Percentiles rank a stretch among this genome's conserved stretches.
Evolutionary conservation across 306 rosid species (phyloP).

Genomic region (Sechiopsis laciniata): DNA sequence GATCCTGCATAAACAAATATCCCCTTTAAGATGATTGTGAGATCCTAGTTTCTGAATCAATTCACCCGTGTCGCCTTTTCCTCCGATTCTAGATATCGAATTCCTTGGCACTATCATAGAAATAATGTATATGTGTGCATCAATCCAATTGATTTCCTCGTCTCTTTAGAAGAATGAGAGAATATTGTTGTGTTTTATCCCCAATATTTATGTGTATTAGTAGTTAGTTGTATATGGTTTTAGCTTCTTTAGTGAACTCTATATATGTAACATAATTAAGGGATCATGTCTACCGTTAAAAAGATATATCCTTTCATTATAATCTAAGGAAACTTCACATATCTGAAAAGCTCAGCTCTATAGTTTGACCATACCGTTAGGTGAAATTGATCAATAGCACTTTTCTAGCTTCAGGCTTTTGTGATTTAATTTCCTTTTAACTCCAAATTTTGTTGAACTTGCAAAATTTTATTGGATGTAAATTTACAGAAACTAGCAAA

Average conservation of each 20-base stretch:
- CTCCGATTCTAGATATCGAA: not conserved
- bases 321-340: not conserved
- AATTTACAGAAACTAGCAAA: slow-evolving; percentile 1
- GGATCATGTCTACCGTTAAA: not conserved
- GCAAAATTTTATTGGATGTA: not conserved
- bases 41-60: not conserved
- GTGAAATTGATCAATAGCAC: not conserved
- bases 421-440: too few relatives aligned
- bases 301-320: not conserved
- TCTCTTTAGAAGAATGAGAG: not conserved
- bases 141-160: too few relatives aligned
- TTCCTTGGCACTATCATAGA: too few relatives aligned
- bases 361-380: not conserved
- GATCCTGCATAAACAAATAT: slow-evolving; percentile 21
- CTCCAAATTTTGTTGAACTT: not conserved
- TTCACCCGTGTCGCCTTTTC: not conserved
- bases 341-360: not conserved
- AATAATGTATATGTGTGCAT: too few relatives aligned
- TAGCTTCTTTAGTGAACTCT: not conserved
- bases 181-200: not conserved
- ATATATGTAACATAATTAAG: not conserved
- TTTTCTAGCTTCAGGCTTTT: not conserved
- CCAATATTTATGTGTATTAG: not conserved
- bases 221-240: not conserved
- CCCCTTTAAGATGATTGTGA: not conserved